Base-by-base conservation (phyloP, 768 basidiomycete genomes). In the Gymnopilus junonius region DNA sequence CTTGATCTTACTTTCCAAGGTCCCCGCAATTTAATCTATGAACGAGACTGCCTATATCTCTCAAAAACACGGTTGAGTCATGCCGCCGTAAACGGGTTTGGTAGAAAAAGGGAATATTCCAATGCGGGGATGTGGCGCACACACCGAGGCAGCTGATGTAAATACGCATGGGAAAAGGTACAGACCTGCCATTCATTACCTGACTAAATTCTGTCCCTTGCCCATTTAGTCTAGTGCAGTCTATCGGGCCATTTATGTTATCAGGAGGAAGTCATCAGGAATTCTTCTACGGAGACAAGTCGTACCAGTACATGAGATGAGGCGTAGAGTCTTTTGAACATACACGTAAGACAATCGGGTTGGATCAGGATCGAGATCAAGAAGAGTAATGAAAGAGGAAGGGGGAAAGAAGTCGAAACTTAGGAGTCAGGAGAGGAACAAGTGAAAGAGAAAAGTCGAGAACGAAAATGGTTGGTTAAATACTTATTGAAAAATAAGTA, bases 281-380 rank as follows among this genome's bases (percentile, higher is more conserved):
- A 32, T 29, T 20, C 29, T 39, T 55, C 37, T 55, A 55, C 54
- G 37, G 39, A 23, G 32, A 40, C 54, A 37, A 39, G 37, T 55
- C 54, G 35, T 40, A 55, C 54, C 35, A 29, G 35, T 55, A 55
- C 54, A 55, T 55, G 54, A 55, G 37, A 55, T 55, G 54, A 39
- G 37, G 23, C 54, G 21, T 55, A 55, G 25, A 40, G 35, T 40
- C 39, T 37, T 39, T 55, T 37, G 8, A 55, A 39, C 37, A 55
- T 55, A 55, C 35, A 27, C n/a, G n/a, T 54, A 54, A 54, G 4
- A 23, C 40, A 27, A 37, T 27, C n/a, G 15, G 29, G 20, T 21
- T n/a, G 23, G 27, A 35, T 42, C 39, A 45, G 20, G 10, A 55
- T n/a, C n/a, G 15, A 51, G 46, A 37, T 37, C 8, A 55, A 48